Percentiles rank a stretch among this genome's conserved stretches.
phyloP scores from a whole-genome alignment of 208 protist species.

The Acanthamoeba pearcei region DNA sequence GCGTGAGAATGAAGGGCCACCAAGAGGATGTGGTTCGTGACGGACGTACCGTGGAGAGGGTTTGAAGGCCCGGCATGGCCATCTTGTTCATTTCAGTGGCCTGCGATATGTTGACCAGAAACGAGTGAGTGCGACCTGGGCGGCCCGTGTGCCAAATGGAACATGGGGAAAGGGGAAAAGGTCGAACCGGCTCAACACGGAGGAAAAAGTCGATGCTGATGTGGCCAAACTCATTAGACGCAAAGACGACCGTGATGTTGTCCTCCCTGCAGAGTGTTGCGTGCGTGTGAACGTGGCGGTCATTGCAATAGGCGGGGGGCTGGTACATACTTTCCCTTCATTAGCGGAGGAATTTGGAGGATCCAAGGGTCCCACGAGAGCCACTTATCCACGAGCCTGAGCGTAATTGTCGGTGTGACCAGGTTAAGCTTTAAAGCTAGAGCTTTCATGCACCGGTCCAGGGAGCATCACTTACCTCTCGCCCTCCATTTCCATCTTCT shows the following conservation, averaged over 20 bases:
- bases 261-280: neutral
- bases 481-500: constrained; percentile 58
- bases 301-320: neutral
- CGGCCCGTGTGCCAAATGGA: neutral
- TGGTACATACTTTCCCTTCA: constrained; percentile 63
- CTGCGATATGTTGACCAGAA: neutral
- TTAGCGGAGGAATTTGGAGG: constrained; percentile 41
- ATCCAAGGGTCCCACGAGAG: constrained; percentile 72
- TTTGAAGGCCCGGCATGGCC: neutral
- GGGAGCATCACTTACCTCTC: neutral
- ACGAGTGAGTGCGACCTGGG: neutral
- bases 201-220: constrained; percentile 49
- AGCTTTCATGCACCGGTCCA: too few relatives aligned
- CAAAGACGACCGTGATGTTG: constrained; percentile 26
- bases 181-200: neutral
- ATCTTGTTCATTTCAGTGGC: constrained; percentile 36
- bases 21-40: neutral
- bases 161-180: neutral
- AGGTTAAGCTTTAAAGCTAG: too few relatives aligned
- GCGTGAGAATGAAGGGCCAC: neutral
- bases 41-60: neutral
- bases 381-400: constrained; percentile 52
- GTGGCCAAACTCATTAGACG: constrained; percentile 64
- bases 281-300: neutral
- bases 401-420: neutral